These are phyloP conservation scores for Xanthoconium separans DNA, from an alignment of 1,284 basidiomycete species.

Conservation along the genomic window DNA sequence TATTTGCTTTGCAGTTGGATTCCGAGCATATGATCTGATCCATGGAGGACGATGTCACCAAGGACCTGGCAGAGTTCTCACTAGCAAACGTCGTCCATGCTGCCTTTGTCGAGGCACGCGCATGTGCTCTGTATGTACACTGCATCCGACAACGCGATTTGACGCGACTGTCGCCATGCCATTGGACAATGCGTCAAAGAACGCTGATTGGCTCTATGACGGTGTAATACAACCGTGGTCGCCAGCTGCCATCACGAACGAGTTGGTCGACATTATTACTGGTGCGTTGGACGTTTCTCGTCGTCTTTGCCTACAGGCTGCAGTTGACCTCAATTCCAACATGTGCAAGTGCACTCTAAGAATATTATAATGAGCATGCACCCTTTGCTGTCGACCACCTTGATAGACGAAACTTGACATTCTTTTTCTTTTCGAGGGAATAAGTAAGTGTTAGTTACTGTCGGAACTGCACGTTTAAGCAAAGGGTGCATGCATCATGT, in stretches of 20 bases:
- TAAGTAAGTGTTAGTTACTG: too few relatives aligned
- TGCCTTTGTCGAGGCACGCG: slow-evolving; percentile 93
- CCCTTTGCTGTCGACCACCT: slow-evolving; percentile 1
- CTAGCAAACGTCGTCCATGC: slow-evolving; percentile 97
- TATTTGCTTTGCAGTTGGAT: slow-evolving; percentile 55
- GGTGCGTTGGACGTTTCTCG: slow-evolving; percentile 52
- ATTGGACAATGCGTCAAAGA: slow-evolving; percentile 99
- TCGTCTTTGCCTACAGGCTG: background rate
- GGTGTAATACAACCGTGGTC: slow-evolving; percentile 98
- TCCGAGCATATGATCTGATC: slow-evolving; percentile 92
- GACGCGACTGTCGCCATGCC: slow-evolving; percentile 74
- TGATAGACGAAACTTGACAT: slow-evolving; percentile 28
- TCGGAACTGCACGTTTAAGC: background rate
- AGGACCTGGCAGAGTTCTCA: slow-evolving; percentile 94
- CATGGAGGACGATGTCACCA: slow-evolving; percentile 95
- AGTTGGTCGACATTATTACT: slow-evolving; percentile 93
- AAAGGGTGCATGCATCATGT: slow-evolving; percentile 24
- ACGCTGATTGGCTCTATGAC: slow-evolving; percentile 90
- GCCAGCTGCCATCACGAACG: slow-evolving; percentile 96
- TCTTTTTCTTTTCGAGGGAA: slow-evolving; percentile 8
- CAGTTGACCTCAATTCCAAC: background rate
- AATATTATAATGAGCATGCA: too few relatives aligned
- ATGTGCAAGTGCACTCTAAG: slow-evolving; percentile 47
- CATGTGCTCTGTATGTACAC: slow-evolving; percentile 73
- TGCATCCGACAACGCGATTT: slow-evolving; percentile 8